Evolutionary conservation across 306 rosid genomes (phyloP).

Genomic region (Carpinus fangiana): DNA sequence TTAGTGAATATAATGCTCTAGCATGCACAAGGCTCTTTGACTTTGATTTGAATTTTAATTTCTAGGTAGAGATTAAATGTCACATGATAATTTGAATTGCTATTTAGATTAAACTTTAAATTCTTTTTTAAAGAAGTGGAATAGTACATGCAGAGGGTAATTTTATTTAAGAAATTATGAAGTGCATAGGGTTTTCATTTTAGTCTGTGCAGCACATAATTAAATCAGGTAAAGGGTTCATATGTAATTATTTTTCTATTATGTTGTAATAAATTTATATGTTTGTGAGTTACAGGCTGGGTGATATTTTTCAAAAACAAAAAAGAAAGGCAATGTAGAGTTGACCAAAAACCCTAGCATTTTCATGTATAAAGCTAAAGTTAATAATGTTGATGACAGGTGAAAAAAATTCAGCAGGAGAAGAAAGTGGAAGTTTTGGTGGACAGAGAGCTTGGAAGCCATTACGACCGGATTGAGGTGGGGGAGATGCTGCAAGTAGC

Average conservation of each 20-base stretch:
- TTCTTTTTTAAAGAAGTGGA: not conserved
- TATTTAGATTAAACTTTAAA: not conserved
- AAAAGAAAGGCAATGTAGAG: not conserved
- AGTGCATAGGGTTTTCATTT: no score
- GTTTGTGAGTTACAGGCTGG: no score
- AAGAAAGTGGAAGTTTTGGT: conserved; percentile 79
- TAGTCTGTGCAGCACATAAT: no score
- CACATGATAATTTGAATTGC: not conserved
- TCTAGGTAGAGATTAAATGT: not conserved
- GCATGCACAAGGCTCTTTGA: no score
- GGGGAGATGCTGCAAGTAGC: conserved; percentile 96
- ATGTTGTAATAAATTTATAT: no score
- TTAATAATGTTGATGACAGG: conserved; percentile 51
- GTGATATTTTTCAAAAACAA: no score
- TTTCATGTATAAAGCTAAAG: conserved; percentile 3
- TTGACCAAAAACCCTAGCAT: not conserved
- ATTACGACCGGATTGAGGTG: conserved; percentile 80
- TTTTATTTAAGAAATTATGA: no score
- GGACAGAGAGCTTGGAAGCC: conserved; percentile 79
- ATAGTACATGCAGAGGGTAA: no score
- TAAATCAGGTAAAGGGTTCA: no score
- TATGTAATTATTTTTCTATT: no score
- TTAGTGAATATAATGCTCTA: no score
- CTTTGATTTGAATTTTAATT: no score
- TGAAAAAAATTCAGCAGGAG: conserved; percentile 80